Conservation (phyloP, 2,329 filamentous ascomycete genomes). For the Diaporthe humulicola region DNA sequence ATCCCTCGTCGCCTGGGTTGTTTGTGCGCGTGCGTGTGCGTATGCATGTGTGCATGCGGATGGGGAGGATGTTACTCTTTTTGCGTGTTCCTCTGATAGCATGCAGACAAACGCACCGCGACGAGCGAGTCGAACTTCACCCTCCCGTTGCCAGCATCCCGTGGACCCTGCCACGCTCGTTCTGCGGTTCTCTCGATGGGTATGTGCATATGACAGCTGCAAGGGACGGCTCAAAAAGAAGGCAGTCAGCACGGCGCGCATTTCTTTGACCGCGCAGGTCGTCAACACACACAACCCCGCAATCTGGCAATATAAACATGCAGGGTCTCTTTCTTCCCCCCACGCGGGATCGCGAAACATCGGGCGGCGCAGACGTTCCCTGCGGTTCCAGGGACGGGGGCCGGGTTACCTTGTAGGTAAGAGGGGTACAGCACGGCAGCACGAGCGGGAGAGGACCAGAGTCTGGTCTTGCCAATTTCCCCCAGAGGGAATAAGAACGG, state of each 20-base stretch:
- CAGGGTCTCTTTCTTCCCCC: background rate
- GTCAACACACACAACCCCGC: background rate
- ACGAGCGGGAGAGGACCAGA: background rate
- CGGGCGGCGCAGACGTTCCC: background rate
- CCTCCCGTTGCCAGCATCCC: background rate
- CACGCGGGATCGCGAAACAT: background rate
- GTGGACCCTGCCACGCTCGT: background rate
- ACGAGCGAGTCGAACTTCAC: background rate
- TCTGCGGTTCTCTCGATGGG: background rate
- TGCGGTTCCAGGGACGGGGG: background rate
- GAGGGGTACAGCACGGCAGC: background rate
- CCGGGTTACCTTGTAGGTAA: background rate
- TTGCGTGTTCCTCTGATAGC: background rate
- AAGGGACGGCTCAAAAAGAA: slow-evolving; percentile 3
- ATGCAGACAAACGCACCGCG: background rate
- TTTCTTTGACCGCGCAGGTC: background rate
- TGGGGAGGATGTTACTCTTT: too few species aligned
- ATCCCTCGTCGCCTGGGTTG: background rate
- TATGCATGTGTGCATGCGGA: background rate
- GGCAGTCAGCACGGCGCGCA: too few species aligned
- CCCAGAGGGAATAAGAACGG: background rate
- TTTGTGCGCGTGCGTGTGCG: background rate
- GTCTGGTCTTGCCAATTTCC: background rate
- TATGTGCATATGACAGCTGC: slow-evolving; percentile 30
- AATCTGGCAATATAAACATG: background rate